A percentile compares a stretch with the other conserved stretches of the same genome.
These are phyloP conservation scores for Paramecium tetraurelia DNA, from an alignment of 73 alveolate species.

Conservation along the genomic window DNA sequence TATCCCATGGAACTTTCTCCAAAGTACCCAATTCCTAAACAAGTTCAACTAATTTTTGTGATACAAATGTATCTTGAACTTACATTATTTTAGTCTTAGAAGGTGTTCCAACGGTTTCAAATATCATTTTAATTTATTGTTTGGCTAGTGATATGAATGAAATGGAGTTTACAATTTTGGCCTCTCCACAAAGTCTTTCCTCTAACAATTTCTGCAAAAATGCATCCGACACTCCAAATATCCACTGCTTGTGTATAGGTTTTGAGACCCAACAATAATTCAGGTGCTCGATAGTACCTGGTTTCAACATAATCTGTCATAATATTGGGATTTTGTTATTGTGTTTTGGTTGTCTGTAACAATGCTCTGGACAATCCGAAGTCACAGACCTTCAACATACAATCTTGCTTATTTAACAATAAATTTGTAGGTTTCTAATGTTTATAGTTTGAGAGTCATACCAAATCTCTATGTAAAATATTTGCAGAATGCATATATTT, in stretches of 20 bases:
- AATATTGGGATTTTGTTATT: constrained; percentile 48
- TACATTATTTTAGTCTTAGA: constrained; percentile 10
- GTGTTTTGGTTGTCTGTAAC: neutral
- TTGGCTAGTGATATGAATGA: neutral
- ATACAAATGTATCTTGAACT: constrained; percentile 30
- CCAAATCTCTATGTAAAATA: constrained; percentile 58
- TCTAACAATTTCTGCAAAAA: constrained; percentile 54
- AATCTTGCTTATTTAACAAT: constrained; percentile 34
- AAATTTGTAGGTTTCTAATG: constrained; percentile 62
- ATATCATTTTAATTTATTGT: constrained; percentile 38
- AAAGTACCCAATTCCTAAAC: constrained; percentile 5
- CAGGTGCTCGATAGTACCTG: constrained; percentile 63
- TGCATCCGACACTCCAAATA: constrained; percentile 61
- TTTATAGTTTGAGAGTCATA: neutral
- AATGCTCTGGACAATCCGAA: constrained; percentile 60
- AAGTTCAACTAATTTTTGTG: constrained; percentile 2
- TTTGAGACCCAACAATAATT: constrained; percentile 44
- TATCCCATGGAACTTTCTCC: constrained; percentile 38
- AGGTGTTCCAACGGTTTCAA: constrained; percentile 58
- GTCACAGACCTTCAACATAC: constrained; percentile 57
- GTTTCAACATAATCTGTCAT: constrained; percentile 60
- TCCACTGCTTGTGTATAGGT: constrained; percentile 59
- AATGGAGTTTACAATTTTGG: neutral
- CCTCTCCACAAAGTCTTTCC: constrained; percentile 54
- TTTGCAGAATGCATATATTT: constrained; percentile 66